Base-by-base conservation (phyloP, 495 filamentous ascomycete species). In the Entonaema liquescens region DNA sequence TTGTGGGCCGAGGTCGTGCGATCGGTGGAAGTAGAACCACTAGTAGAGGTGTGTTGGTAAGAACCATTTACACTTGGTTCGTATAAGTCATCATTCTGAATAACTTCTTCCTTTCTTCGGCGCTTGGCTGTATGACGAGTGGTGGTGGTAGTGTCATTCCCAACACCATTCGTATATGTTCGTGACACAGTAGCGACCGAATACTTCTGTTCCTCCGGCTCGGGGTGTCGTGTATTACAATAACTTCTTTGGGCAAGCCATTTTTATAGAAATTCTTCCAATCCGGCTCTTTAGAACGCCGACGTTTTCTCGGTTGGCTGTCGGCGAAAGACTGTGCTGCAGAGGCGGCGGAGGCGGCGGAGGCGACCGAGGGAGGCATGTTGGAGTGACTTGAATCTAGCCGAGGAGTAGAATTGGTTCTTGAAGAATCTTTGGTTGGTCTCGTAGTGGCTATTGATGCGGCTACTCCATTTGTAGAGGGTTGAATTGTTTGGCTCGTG, bases 241-340 rank as follows among this genome's bases (percentile, higher is more conserved):
- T 97, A 77, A 98, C 87, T 80, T 97, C 94, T 76, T 94, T 92
- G 13, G 95, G 95, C 15, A 95, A 79, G 19, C 95, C 95, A 80
- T 97, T 96, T 77, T 92, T 92, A 79, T 97, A 98, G 77, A 97
- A 98, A 65, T 89, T 87, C 33, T 87, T 81, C 95, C 95, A 98
- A 82, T 98, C 89, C 64, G 92, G 90, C 67, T 86, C 84, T 69
- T 88, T 83, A n/a, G 86, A 85, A 53, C 86, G 83, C 55, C 85
- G 84, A 68, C 83, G 82, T 67, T 90, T 89, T 52, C 86, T 83
- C 54, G 78, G 67, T 44, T 81, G 75, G 50, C 70, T 47, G 49
- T 73, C 71, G 52, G 55, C 55, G 21, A 50, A 70, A 6, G 73
- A 44, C 33, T 75, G 73, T 40, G 79, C 70, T 23, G 78, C 67